Conservation (phyloP, 2,329 filamentous ascomycete genomes). For the Trichoderma gracile region DNA sequence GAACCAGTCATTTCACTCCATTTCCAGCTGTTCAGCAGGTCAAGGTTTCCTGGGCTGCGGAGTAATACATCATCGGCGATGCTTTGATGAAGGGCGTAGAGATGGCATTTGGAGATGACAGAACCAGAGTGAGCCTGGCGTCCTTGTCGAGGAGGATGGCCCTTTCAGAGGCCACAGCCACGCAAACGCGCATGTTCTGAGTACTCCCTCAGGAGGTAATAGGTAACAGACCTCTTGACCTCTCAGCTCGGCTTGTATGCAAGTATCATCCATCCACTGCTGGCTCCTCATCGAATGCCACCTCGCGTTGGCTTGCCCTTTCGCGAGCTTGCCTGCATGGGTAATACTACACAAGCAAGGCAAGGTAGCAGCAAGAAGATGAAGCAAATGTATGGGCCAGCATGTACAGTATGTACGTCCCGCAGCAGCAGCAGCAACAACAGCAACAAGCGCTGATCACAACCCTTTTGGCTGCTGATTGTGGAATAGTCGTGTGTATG, state of each 20-base stretch:
- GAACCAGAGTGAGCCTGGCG: too few relatives aligned
- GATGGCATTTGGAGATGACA: not conserved
- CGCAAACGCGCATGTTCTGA: too few relatives aligned
- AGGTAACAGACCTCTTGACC: too few relatives aligned
- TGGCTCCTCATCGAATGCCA: not conserved
- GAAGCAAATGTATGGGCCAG: not conserved
- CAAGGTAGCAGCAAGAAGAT: too few relatives aligned
- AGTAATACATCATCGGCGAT: constrained; percentile 7
- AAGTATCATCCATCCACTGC: not conserved
- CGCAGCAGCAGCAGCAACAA: not conserved
- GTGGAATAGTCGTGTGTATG: too few relatives aligned
- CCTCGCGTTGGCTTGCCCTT: not conserved
- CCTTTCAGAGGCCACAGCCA: too few relatives aligned
- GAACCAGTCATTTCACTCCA: constrained; percentile 6
- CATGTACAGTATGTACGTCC: too few relatives aligned
- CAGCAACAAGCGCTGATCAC: too few relatives aligned
- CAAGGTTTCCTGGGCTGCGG: constrained; percentile 5
- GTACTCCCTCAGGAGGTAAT: too few relatives aligned
- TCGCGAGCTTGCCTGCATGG: not conserved
- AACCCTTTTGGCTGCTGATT: not conserved
- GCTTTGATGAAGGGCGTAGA: not conserved
- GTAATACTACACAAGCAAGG: too few relatives aligned
- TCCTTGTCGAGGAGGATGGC: too few relatives aligned
- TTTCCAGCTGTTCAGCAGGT: constrained; percentile 7
- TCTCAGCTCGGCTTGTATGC: too few relatives aligned